phyloP scores from a whole-genome alignment of 2,329 filamentous ascomycete genomes.

The Penicillium sp. region DNA sequence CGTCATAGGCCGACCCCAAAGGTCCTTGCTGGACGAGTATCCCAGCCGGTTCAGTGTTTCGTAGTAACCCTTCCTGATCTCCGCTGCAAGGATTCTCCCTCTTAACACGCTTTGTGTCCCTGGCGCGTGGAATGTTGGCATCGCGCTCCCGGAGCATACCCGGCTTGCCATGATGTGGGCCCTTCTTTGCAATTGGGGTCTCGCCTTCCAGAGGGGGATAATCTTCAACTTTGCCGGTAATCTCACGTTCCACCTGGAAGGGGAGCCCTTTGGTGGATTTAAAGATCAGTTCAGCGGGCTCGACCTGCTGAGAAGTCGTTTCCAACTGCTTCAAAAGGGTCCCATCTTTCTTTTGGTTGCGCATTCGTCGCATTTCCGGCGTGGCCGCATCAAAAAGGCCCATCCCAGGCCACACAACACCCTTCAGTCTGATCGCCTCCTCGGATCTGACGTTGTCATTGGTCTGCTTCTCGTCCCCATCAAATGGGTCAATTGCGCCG shows the following conservation, averaged over 20 bases:
- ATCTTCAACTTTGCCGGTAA: constrained; percentile 57
- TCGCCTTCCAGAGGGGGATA: constrained; percentile 55
- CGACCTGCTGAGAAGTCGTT: constrained; percentile 50
- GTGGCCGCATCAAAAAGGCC: constrained; percentile 59
- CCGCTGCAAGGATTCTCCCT: constrained; percentile 21
- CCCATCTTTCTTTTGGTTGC: constrained; percentile 59
- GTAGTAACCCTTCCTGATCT: constrained; percentile 20
- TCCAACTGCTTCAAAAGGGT: constrained; percentile 55
- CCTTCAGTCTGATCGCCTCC: constrained; percentile 53
- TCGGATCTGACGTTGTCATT: constrained; percentile 41
- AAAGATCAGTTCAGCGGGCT: constrained; percentile 56
- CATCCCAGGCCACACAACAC: constrained; percentile 58
- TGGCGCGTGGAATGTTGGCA: constrained; percentile 40
- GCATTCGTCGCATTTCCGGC: constrained; percentile 54
- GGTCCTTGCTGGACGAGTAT: too few relatives aligned
- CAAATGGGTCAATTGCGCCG: not conserved
- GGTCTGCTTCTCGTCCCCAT: constrained; percentile 27
- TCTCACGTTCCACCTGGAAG: constrained; percentile 50
- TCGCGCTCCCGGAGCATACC: constrained; percentile 40
- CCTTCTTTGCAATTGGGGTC: constrained; percentile 48
- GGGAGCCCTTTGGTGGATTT: constrained; percentile 46
- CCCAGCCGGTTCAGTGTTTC: not conserved
- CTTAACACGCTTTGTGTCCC: constrained; percentile 37
- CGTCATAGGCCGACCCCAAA: constrained; percentile 31
- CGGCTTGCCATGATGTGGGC: constrained; percentile 40